Evolutionary conservation across 208 protist species (phyloP).

Genomic region (Trypanosoma theileri): DNA sequence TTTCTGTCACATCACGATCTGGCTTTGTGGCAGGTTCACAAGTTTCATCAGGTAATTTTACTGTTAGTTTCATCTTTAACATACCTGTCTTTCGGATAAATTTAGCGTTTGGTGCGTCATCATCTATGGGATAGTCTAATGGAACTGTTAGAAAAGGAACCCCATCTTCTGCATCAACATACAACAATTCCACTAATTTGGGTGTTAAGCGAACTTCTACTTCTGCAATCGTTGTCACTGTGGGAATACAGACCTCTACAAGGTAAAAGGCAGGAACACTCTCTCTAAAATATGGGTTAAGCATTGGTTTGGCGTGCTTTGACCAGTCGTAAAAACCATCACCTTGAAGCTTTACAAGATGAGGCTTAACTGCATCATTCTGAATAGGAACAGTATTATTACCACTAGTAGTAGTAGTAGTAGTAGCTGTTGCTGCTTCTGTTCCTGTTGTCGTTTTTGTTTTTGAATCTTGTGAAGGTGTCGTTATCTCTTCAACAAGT

Average conservation of each 20-base stretch:
- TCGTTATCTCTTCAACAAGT: slow-evolving; percentile 59
- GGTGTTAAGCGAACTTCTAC: slow-evolving; percentile 67
- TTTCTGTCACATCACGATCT: slow-evolving; percentile 55
- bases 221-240: slow-evolving; percentile 70
- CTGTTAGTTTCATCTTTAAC: slow-evolving; percentile 58
- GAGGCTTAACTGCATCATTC: slow-evolving; percentile 11
- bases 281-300: slow-evolving; percentile 75
- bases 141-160: slow-evolving; percentile 57
- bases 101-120: slow-evolving; percentile 60
- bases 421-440: neutral
- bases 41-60: slow-evolving; percentile 80
- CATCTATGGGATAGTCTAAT: slow-evolving; percentile 79
- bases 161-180: slow-evolving; percentile 50
- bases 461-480: slow-evolving; percentile 5
- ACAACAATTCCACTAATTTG: slow-evolving; percentile 53
- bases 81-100: slow-evolving; percentile 72
- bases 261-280: slow-evolving; percentile 61
- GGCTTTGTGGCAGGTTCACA: slow-evolving; percentile 35
- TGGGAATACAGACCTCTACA: slow-evolving; percentile 72
- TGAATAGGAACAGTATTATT: neutral
- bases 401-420: neutral
- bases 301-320: slow-evolving; percentile 55
- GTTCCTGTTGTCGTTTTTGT: slow-evolving; percentile 6
- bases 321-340: slow-evolving; percentile 82
- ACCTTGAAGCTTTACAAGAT: slow-evolving; percentile 35